Base-by-base conservation (phyloP, 2,329 filamentous ascomycete genomes). In the Tricladium varicosporioides region DNA sequence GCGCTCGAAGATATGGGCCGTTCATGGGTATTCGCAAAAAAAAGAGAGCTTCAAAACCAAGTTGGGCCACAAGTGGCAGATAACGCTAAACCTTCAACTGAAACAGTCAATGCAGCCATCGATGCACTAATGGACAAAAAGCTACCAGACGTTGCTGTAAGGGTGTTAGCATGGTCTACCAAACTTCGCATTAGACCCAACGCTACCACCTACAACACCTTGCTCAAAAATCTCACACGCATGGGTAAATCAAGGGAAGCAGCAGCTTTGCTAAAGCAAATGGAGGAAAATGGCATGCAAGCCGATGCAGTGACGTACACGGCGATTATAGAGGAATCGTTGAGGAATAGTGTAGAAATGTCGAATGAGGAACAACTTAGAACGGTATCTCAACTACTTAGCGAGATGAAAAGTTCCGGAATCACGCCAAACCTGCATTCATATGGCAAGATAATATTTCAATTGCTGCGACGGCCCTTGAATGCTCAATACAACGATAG, bases 221-320 rank as follows among this genome's bases (percentile, higher is more conserved):
- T 91, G n/a, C 77, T 92, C n/a, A 74, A 78, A 5, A 76, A 83
- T 31, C 75, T 84, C 56, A 75, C 91, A 57, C 76, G 77, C 13
- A 71, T 75, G 15, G 77, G 78, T 19, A 73, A 78, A 22, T 42
- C 48, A n/a, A 67, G 75, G 1, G 79, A 83, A 43, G 78, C 82
- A 11, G 74, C 78, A 45, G 69, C 69, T 2, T 66, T 91, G 11
- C 75, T 91, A 2, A 65, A 73, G 3, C 73, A 78, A 53, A 92
- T 92, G 88, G 73, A 79, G 42, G 61, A 69, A 2, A 72, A 78
- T 14, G 77, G 77, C 2, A 70, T 91, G 27, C 63, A 77, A 31
- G 80, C 86, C 1, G 84, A 92, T 69, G 76, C 79, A n/a, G 80
- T 80, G 5, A 94, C 91, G 0, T 90, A 89, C 70, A 89, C 85